Base-by-base conservation (phyloP, 768 basidiomycete genomes). In the Phylloporus scabripes region DNA sequence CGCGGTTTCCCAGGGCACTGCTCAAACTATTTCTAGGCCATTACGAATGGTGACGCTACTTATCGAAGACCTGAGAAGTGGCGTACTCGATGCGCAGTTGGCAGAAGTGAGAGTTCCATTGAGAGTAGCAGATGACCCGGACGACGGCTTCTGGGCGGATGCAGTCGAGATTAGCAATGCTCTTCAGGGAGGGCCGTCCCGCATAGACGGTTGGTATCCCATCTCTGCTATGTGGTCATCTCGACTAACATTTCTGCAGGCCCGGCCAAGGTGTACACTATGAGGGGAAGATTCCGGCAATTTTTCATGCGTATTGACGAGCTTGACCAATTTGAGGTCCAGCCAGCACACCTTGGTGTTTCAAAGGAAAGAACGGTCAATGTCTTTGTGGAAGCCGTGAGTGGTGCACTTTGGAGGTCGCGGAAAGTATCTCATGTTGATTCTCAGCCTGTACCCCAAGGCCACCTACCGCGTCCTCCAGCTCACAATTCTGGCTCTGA, bases 71-170 rank as follows among this genome's bases (percentile, higher is more conserved):
- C 52, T 70, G 42, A 76, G 86, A 31, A 76, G 72, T 52, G 77
- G 75, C 6, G 67, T 67, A 1, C 64, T 67, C 31, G 85, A 87
- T 60, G 66, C 71, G 47, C 79, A 80, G 56, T 71, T 87, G 17
- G 80, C 80, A 1, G 87, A 89, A 61, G 78, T 89, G 17, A 75
- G 69, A 32, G 75, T 87, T 26, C 77, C 75, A n/a, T 63, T 88
- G 32, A 76, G 65, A 57, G 57, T 61, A 5, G 70, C 73, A 3
- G 75, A 77, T 29, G 65, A 76, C 48, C 66, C 69, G 5, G 72
- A 72, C 32, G 81, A 78, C 55, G 79, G 81, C 5, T 84, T 75
- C 57, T 88, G 86, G 86, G 85, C 79, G 6, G 79, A 85, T 60
- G 83, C 85, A 2, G 72, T 74, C 53, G 79, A 85, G 31, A 69